Conservation (phyloP, 164 flowering plant species). For the Sextonia rubra region DNA sequence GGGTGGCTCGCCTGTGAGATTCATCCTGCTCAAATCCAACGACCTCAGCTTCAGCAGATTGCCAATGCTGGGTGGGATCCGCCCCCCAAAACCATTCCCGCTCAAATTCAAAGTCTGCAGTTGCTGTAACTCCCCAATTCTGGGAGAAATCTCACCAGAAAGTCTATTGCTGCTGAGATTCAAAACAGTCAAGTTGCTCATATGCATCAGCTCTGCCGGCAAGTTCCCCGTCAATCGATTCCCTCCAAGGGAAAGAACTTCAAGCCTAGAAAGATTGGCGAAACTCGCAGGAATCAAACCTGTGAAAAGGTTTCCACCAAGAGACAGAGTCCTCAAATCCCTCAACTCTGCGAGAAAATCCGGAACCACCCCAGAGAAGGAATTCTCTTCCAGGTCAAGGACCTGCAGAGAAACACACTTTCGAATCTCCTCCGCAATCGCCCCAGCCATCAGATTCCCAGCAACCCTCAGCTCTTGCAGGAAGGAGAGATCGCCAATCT, state of each 20-base stretch:
- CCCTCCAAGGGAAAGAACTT: conserved; percentile 41
- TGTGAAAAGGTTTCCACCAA: conserved; percentile 52
- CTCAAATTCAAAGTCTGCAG: conserved; percentile 54
- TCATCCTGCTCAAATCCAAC: conserved; percentile 65
- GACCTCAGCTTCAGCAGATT: conserved; percentile 38
- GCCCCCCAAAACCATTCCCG: conserved; percentile 49
- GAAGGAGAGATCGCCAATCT: conserved; percentile 31
- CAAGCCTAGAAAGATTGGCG: conserved; percentile 31
- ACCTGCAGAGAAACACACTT: conserved; percentile 40
- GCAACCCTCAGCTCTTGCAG: conserved; percentile 61
- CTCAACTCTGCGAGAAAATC: conserved; percentile 30
- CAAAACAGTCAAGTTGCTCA: conserved; percentile 44
- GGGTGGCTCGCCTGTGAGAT: conserved; percentile 56
- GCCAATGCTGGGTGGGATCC: conserved; percentile 48
- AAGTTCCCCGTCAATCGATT: conserved; percentile 48
- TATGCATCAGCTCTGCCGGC: conserved; percentile 39
- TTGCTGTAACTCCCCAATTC: conserved; percentile 36
- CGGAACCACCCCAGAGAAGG: conserved; percentile 52
- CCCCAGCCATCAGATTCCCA: conserved; percentile 55
- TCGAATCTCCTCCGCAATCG: conserved; percentile 33
- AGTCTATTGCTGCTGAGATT: conserved; percentile 48
- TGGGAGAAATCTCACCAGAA: conserved; percentile 34
- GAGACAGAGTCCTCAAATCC: conserved; percentile 36
- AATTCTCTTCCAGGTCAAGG: conserved; percentile 55
- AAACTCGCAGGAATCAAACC: conserved; percentile 45